Base-by-base conservation (phyloP, 2,329 filamentous ascomycete species). In the Fusarium secorum region DNA sequence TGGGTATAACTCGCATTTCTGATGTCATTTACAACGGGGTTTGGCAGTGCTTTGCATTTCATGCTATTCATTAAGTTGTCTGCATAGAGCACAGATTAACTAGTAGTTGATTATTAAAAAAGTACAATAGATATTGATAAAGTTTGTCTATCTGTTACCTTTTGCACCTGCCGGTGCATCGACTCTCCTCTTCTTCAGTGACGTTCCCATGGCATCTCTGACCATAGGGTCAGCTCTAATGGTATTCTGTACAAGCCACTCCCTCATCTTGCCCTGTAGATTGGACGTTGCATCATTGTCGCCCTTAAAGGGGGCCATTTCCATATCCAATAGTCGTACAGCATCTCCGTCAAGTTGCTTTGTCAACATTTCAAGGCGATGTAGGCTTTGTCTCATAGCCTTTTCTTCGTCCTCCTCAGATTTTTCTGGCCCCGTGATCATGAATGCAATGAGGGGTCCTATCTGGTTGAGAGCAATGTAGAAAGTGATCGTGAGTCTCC, bases 211-310 rank as follows among this genome's bases (percentile, higher is more conserved):
- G 1, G 94, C 94, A 79, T 93, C 91, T 73, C 90, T 87, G 13
- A 98, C 95, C 81, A 95, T 93, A 2, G 90, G 91, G 80, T 95
- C 93, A 51, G 88, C 89, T 72, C 89, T 87, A 65, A 97, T 92
- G 18, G 91, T 95, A 77, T 97, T 97, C 79, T 97, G 90, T 54
- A 98, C 90, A 73, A 98, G 84, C 87, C 94, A 97, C 76, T 96
- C 93, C 81, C 91, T 92, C 81, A 98, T 88, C 75, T 91, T 92
- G 42, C 86, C 86, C 68, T 90, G 87, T 20, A 83, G 68, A 41
- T 89, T 89, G 46, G 84, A 84, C 49, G 91, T 83, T n/a, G 85
- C 85, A 66, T 88, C 86, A 38, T 86, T 82, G 76, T 97, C 91
- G n/a, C 90, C 91, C 54, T 86, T 88, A 80, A 94, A 98, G 0